A percentile compares a stretch with the other conserved stretches of the same genome.
These are phyloP conservation scores for Pythium rhizo-oryzae DNA, from an alignment of 352 stramenopile genomes.

Conservation along the genomic window DNA sequence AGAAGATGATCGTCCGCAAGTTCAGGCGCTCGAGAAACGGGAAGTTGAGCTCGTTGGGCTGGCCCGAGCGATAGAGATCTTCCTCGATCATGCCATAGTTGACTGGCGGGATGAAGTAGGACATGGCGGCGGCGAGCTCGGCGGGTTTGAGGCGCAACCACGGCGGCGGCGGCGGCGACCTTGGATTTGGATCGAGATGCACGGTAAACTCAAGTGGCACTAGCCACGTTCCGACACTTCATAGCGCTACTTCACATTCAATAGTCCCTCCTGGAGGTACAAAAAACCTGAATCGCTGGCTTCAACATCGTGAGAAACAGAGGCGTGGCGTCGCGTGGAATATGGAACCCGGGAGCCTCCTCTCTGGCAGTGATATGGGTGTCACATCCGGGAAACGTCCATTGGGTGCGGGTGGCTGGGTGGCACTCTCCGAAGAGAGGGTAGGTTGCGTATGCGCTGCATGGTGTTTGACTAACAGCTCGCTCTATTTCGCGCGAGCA, in stretches of 20 bases:
- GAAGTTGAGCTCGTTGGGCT: slow-evolving; percentile 93
- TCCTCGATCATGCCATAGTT: slow-evolving; percentile 95
- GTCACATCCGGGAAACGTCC: background rate
- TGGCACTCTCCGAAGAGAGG: too few relatives aligned
- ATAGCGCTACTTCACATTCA: slow-evolving; percentile 26
- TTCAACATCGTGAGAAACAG: background rate
- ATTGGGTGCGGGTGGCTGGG: background rate
- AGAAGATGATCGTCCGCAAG: slow-evolving; percentile 92
- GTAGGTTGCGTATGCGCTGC: background rate
- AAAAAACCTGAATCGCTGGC: background rate
- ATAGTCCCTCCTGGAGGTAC: slow-evolving; percentile 4
- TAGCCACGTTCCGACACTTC: slow-evolving; percentile 13
- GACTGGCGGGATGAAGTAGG: slow-evolving; percentile 92
- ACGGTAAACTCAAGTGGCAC: too few relatives aligned
- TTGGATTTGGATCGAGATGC: background rate
- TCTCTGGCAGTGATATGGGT: background rate
- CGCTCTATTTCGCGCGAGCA: too few relatives aligned
- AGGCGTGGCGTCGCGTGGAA: background rate
- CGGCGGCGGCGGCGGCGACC: too few relatives aligned
- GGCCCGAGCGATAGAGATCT: slow-evolving; percentile 89
- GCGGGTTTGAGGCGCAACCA: background rate
- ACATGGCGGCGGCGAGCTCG: slow-evolving; percentile 46
- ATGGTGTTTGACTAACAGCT: too few relatives aligned
- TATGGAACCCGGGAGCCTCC: background rate
- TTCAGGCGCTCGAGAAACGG: slow-evolving; percentile 91